Evolutionary conservation across 2,329 filamentous ascomycete species (phyloP), one percentile per base, ranked within the genome.

Genomic region (Tolypocladium sp.): DNA sequence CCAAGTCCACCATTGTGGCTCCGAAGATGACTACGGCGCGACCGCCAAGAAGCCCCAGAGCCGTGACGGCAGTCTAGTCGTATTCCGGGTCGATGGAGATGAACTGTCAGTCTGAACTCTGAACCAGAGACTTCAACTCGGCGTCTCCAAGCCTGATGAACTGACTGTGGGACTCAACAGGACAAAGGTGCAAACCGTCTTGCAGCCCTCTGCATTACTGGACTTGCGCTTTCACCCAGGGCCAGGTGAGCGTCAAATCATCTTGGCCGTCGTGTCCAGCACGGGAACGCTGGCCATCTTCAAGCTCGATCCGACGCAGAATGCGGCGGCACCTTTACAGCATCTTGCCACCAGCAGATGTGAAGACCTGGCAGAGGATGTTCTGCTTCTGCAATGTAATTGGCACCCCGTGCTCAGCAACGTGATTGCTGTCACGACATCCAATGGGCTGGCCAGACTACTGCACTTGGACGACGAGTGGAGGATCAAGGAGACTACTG

Each of bases 181-280:
- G 38, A 52, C 40, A 35, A 55, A 58, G 59, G 67, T 87, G 5
- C 83, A 90, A 68, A 87, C 81, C 1, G 63, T 87, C 5, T 67
- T 76, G 6, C 85, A 89, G 27, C 82, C 85, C 4, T 91, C 86
- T 57, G 92, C 91, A 7, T 82, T 97, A 35, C 81, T 97, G 57
- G 92, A 97, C 70, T 77, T 97, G 37, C 90, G 92, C 65, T 97
- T 97, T 71, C 84, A 87, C 61, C 84, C 82, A 17, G 51, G 54
- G 6, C 58, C 51, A 1, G 68, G 74, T 57, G 63, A 67, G 2
- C 66, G 66, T 9, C 74, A 73, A 56, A 78, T 80, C 37, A 74
- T 89, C 4, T 80, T 96, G 57, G 91, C 86, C 12, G 85, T 88
- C 3, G 90, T 91, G 10, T 90, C 89, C 1, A 96, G 91, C 62